Conservation (phyloP, 2,329 filamentous ascomycete genomes). For the Beauveria sp. region DNA sequence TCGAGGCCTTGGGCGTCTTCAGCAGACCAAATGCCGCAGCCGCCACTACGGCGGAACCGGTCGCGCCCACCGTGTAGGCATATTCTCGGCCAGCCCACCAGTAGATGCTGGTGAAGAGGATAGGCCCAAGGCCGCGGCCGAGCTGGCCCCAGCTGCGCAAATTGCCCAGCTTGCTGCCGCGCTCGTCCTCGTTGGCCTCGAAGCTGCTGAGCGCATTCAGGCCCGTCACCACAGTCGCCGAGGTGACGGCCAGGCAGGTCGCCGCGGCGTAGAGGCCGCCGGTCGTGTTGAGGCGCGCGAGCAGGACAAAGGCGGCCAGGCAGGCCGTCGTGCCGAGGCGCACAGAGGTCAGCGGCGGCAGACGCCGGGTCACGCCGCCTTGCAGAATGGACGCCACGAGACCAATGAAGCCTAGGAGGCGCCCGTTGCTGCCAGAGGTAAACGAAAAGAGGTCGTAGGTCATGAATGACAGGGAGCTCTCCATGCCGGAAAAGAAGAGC, state of each 20-base stretch:
- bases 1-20: slow-evolving; percentile 47
- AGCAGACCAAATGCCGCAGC: slow-evolving; percentile 63
- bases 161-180: slow-evolving; percentile 79
- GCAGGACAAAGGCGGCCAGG: slow-evolving; percentile 70
- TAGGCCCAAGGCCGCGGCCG: slow-evolving; percentile 75
- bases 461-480: slow-evolving; percentile 96
- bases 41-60: slow-evolving; percentile 70
- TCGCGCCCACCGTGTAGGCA: slow-evolving; percentile 74
- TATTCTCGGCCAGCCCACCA: slow-evolving; percentile 94
- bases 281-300: slow-evolving; percentile 62
- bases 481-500: slow-evolving; percentile 96
- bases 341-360: slow-evolving; percentile 74
- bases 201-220: slow-evolving; percentile 89
- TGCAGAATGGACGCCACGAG: slow-evolving; percentile 88
- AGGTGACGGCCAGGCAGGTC: slow-evolving; percentile 78
- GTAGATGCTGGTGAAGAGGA: slow-evolving; percentile 90
- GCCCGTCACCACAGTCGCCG: slow-evolving; percentile 89
- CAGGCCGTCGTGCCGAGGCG: slow-evolving; percentile 73
- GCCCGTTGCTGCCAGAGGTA: slow-evolving; percentile 70
- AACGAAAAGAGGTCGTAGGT: slow-evolving; percentile 91
- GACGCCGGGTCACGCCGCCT: slow-evolving; percentile 78
- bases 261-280: slow-evolving; percentile 72
- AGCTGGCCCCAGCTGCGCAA: slow-evolving; percentile 78
- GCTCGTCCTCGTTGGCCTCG: slow-evolving; percentile 71
- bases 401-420: slow-evolving; percentile 82